Evolutionary conservation across 441 rosid genomes (phyloP).

Genomic region (Erodium trifolium): DNA sequence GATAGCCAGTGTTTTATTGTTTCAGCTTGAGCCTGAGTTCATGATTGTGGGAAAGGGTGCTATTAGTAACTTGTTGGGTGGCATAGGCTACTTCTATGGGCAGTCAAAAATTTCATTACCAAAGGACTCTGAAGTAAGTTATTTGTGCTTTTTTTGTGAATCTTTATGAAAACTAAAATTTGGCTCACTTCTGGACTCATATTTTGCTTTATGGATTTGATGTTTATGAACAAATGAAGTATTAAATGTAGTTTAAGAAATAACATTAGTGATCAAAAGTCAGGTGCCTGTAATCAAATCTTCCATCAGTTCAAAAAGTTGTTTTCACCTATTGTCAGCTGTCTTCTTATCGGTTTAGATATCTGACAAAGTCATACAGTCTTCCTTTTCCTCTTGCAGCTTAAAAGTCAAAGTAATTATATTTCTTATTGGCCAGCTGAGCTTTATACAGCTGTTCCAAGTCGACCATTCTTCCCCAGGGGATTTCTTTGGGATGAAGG

Average conservation of each 20-base stretch:
- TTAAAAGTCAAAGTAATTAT: slow-evolving; percentile 41
- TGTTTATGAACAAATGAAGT: too few species aligned
- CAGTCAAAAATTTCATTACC: slow-evolving; percentile 71
- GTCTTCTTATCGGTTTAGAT: slow-evolving; percentile 19
- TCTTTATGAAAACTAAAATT: neutral
- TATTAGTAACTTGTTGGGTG: slow-evolving; percentile 84
- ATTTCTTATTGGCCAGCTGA: slow-evolving; percentile 95
- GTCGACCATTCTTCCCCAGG: slow-evolving; percentile 94
- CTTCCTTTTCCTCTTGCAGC: slow-evolving; percentile 45
- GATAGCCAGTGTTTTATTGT: slow-evolving; percentile 15
- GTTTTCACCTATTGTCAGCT: slow-evolving; percentile 9
- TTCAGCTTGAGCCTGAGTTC: slow-evolving; percentile 70
- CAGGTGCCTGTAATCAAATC: too few species aligned
- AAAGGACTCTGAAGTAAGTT: slow-evolving; percentile 50
- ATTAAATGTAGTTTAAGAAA: too few species aligned
- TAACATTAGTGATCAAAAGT: too few species aligned
- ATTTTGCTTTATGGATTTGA: neutral
- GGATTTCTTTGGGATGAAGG: slow-evolving; percentile 99
- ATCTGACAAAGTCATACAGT: slow-evolving; percentile 31
- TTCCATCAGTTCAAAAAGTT: too few species aligned
- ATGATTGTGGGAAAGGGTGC: slow-evolving; percentile 75
- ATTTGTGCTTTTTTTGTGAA: slow-evolving; percentile 11
- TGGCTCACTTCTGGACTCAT: slow-evolving; percentile 13
- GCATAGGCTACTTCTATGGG: slow-evolving; percentile 93
- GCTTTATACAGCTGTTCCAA: slow-evolving; percentile 95